Percentiles rank a stretch among this genome's conserved stretches.
Conservation (phyloP, 352 stramenopile species). For the Phytophthora sojae region DNA sequence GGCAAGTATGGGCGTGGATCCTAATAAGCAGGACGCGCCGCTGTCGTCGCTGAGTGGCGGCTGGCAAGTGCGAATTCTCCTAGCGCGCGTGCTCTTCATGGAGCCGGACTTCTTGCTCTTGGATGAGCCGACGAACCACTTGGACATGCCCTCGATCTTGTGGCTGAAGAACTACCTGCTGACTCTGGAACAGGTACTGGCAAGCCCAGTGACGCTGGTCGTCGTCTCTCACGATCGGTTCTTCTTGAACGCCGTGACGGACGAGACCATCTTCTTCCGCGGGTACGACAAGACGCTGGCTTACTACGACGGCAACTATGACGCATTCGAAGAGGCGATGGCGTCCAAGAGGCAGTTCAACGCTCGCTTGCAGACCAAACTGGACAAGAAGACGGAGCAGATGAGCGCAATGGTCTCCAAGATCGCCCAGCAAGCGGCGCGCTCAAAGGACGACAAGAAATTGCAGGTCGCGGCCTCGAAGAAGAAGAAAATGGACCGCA, state of each 20-base stretch:
- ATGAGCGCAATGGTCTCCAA: constrained; percentile 60
- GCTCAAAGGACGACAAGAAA: constrained; percentile 70
- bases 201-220: constrained; percentile 77
- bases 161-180: constrained; percentile 84
- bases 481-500: constrained; percentile 76
- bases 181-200: constrained; percentile 66
- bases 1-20: constrained; percentile 74
- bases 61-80: constrained; percentile 70
- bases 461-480: constrained; percentile 66
- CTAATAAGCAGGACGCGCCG: constrained; percentile 78
- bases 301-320: constrained; percentile 73
- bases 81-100: constrained; percentile 72
- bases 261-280: constrained; percentile 67
- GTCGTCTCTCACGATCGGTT: constrained; percentile 94
- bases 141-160: constrained; percentile 87
- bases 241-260: constrained; percentile 93
- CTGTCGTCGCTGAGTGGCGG: constrained; percentile 62
- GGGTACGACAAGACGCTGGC: constrained; percentile 62
- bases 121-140: constrained; percentile 93
- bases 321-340: constrained; percentile 64
- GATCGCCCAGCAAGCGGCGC: constrained; percentile 47
- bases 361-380: constrained; percentile 52
- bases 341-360: constrained; percentile 57
- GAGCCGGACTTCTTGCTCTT: constrained; percentile 92
- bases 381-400: constrained; percentile 66